A percentile compares a stretch with the other conserved stretches of the same genome.
Conservation (phyloP, 345 rosid species). For the Erysimum cheiranthoides region DNA sequence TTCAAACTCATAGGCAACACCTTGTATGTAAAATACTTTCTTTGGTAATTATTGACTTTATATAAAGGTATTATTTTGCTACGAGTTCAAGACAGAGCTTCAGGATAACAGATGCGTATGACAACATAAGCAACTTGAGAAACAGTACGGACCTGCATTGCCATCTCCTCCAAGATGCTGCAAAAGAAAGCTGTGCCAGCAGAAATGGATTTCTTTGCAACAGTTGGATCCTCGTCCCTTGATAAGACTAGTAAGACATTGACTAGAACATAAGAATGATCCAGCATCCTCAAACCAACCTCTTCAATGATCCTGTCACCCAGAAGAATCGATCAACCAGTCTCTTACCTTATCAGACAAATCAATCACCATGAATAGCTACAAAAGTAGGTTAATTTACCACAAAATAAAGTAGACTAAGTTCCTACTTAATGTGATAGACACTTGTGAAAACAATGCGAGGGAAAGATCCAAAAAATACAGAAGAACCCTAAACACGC, state of each 20-base stretch:
- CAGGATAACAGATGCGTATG: constrained; percentile 20
- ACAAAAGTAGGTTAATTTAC: constrained; percentile 8
- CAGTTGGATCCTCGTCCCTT: constrained; percentile 63
- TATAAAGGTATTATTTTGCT: background rate
- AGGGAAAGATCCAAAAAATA: background rate
- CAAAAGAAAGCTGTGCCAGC: constrained; percentile 68
- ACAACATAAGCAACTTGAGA: constrained; percentile 26
- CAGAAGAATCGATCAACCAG: constrained; percentile 38
- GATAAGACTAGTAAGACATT: constrained; percentile 65
- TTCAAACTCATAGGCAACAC: constrained; percentile 5
- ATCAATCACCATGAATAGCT: constrained; percentile 23
- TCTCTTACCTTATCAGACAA: constrained; percentile 30
- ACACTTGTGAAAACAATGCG: background rate
- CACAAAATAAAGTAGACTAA: background rate
- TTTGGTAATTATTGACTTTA: background rate
- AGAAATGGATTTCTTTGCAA: constrained; percentile 72
- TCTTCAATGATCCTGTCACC: constrained; percentile 82
- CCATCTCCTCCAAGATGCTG: constrained; percentile 73
- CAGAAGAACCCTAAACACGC: constrained; percentile 31
- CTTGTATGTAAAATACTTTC: background rate
- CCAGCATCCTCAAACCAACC: constrained; percentile 69
- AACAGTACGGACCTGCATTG: constrained; percentile 67
- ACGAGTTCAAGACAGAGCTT: constrained; percentile 1
- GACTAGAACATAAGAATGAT: constrained; percentile 58
- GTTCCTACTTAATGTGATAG: background rate